Conservation (phyloP, 208 protist species). For the Crithidia sp. region DNA sequence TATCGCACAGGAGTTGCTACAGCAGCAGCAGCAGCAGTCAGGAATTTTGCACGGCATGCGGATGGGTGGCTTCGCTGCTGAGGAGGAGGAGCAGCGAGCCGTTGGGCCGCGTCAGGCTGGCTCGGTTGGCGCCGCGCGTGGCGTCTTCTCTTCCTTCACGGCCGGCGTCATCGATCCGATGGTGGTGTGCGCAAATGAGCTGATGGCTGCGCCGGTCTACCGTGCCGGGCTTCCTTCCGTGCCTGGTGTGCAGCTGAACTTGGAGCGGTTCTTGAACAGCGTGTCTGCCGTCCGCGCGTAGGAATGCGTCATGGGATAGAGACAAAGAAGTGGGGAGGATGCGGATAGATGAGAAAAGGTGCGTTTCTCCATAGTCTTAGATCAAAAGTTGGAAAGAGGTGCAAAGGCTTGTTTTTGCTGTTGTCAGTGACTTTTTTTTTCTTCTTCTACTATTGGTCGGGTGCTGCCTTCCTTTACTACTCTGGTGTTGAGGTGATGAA, state of each 20-base stretch:
- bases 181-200: conserved; percentile 46
- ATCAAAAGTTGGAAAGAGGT: no score
- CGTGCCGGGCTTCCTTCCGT: conserved; percentile 6
- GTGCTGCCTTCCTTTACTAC: no score
- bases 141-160: conserved; percentile 44
- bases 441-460: no score
- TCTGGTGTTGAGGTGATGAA: no score
- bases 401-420: no score
- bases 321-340: no score
- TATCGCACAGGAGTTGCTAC: conserved; percentile 31
- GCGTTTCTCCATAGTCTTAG: no score
- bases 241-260: conserved; percentile 10
- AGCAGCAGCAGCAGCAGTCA: neutral
- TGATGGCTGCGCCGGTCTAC: conserved; percentile 36
- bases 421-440: no score
- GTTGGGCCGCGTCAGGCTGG: neutral
- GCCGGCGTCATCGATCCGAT: conserved; percentile 76
- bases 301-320: no score
- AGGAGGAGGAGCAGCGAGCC: conserved; percentile 10
- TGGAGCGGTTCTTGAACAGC: conserved; percentile 20
- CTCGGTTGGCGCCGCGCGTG: conserved; percentile 2
- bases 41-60: no score
- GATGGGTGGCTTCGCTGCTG: neutral
- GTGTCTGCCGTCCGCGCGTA: neutral
- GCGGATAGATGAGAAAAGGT: no score